Conservation (phyloP, 2,329 filamentous ascomycete genomes). For the Exophiala oligosperma region DNA sequence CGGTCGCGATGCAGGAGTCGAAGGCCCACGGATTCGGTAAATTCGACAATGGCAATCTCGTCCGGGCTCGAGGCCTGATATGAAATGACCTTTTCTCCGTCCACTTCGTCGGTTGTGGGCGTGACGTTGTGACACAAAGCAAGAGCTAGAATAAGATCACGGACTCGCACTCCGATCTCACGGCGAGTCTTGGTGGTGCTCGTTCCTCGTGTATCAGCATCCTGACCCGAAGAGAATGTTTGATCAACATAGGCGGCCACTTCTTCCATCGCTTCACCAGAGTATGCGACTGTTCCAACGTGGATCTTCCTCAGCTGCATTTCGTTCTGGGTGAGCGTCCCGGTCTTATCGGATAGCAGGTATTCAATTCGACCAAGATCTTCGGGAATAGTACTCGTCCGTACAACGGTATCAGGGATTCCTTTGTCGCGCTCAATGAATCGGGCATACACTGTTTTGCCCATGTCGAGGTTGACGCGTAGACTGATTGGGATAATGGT, state of each 20-base stretch:
- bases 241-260: slow-evolving; percentile 83
- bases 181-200: slow-evolving; percentile 76
- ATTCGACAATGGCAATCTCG: slow-evolving; percentile 95
- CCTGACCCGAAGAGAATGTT: slow-evolving; percentile 62
- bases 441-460: slow-evolving; percentile 92
- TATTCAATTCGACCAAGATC: slow-evolving; percentile 96
- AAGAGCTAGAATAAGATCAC: slow-evolving; percentile 87
- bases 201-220: slow-evolving; percentile 17
- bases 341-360: slow-evolving; percentile 93
- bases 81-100: slow-evolving; percentile 73
- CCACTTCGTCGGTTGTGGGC: slow-evolving; percentile 79
- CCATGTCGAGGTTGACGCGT: slow-evolving; percentile 94
- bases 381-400: slow-evolving; percentile 96
- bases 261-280: slow-evolving; percentile 98
- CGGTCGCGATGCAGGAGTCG: slow-evolving; percentile 83
- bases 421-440: slow-evolving; percentile 91
- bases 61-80: slow-evolving; percentile 98
- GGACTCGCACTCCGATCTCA: slow-evolving; percentile 90
- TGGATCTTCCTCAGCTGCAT: slow-evolving; percentile 99
- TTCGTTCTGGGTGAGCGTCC: slow-evolving; percentile 96
- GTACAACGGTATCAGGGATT: slow-evolving; percentile 88
- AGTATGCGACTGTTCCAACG: slow-evolving; percentile 95
- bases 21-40: slow-evolving; percentile 90
- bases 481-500: slow-evolving; percentile 97
- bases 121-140: slow-evolving; percentile 97